phyloP scores from a whole-genome alignment of 352 stramenopile species.

The Globisporangium nodosum region DNA sequence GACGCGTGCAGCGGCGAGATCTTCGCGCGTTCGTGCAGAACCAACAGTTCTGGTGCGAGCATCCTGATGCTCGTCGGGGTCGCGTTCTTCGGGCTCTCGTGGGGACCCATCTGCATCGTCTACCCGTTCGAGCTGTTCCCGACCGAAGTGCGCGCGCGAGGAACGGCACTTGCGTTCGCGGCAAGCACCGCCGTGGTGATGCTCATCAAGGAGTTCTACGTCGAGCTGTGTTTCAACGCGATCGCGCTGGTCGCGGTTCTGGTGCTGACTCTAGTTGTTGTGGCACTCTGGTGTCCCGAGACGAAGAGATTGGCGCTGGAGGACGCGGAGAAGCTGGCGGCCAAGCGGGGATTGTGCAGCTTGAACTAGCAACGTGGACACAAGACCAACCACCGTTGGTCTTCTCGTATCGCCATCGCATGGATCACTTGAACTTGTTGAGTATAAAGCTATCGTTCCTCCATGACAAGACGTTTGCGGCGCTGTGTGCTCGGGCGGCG shows the following conservation, averaged over 20 bases:
- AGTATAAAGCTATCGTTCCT: constrained; percentile 19
- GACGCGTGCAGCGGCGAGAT: neutral
- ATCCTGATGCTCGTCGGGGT: neutral
- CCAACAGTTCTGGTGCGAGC: neutral
- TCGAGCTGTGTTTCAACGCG: neutral
- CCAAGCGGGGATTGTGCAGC: neutral
- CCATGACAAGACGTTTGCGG: constrained; percentile 64
- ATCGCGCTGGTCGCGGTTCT: neutral
- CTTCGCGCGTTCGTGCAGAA: neutral
- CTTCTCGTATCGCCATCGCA: too few species aligned
- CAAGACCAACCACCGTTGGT: too few species aligned
- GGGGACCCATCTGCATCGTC: neutral
- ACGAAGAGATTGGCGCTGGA: neutral
- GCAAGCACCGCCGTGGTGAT: neutral
- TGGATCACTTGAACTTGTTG: too few species aligned
- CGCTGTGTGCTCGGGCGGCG: constrained; percentile 44
- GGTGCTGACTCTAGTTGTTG: neutral
- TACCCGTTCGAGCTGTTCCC: constrained; percentile 2
- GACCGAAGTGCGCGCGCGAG: neutral
- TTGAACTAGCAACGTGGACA: neutral
- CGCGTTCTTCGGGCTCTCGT: neutral
- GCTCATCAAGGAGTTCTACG: constrained; percentile 1
- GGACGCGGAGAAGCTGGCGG: neutral
- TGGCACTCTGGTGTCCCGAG: constrained; percentile 1
- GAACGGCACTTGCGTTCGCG: neutral